These are phyloP conservation scores for Pythium graminicola DNA, from an alignment of 352 stramenopile genomes.

Conservation along the genomic window DNA sequence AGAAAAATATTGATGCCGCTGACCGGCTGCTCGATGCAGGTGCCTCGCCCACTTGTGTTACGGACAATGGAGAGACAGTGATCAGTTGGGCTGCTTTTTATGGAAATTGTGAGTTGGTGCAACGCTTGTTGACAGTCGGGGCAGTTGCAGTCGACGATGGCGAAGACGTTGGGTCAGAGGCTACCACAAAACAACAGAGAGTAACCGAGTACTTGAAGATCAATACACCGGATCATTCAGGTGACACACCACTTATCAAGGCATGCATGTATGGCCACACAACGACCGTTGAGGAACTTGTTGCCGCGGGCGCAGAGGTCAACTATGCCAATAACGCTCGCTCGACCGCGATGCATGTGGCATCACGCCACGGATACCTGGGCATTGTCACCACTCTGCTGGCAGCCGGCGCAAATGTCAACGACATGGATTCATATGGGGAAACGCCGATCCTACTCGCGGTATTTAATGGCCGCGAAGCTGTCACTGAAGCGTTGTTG, in stretches of 20 bases:
- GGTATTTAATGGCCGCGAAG: background rate
- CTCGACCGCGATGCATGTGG: constrained; percentile 2
- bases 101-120: too few species aligned
- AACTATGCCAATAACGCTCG: background rate
- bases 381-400: background rate
- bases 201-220: background rate
- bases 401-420: background rate
- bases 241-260: background rate
- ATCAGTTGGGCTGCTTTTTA: background rate
- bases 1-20: background rate
- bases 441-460: background rate
- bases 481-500: background rate
- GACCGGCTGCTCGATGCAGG: background rate
- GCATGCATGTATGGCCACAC: background rate
- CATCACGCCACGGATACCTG: background rate
- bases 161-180: too few species aligned
- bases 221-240: background rate
- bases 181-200: background rate
- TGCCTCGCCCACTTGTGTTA: background rate
- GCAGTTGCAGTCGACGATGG: background rate
- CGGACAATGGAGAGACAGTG: background rate
- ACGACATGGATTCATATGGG: background rate
- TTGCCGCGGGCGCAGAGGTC: background rate
- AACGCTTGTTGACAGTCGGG: background rate
- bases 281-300: background rate